Percentiles rank a stretch among this genome's conserved stretches.
Evolutionary conservation across 2,329 filamentous ascomycete genomes (phyloP).

Genomic region (Verticillium isaacii): DNA sequence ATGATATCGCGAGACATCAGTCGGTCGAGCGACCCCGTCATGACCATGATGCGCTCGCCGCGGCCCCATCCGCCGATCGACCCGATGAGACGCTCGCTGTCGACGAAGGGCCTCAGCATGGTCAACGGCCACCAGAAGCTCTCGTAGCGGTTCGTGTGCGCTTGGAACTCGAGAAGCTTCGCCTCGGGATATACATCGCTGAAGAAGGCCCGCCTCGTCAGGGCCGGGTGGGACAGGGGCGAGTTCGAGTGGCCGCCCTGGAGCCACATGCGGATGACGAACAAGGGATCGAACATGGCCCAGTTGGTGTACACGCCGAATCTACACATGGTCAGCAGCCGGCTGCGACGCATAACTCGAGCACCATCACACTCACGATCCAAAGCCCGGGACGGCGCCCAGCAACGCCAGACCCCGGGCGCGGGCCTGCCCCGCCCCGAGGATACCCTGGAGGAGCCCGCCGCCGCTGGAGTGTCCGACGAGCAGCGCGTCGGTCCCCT

Average conservation of each 20-base stretch:
- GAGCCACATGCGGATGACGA: conserved; percentile 37
- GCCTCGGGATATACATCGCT: conserved; percentile 32
- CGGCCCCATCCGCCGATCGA: conserved; percentile 24
- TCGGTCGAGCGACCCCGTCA: conserved; percentile 33
- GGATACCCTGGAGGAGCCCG: conserved; percentile 42
- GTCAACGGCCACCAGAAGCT: conserved; percentile 46
- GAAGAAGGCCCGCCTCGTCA: conserved; percentile 48
- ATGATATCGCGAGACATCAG: conserved; percentile 33
- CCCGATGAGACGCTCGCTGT: conserved; percentile 31
- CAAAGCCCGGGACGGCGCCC: conserved; percentile 42
- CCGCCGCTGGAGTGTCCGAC: conserved; percentile 49
- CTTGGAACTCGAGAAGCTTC: conserved; percentile 36
- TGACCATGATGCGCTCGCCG: conserved; percentile 29
- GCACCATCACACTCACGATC: conserved; percentile 31
- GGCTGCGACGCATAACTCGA: conserved; percentile 2
- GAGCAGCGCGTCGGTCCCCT: conserved; percentile 31
- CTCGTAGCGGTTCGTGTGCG: conserved; percentile 41
- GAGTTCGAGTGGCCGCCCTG: conserved; percentile 46
- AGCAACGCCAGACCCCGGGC: conserved; percentile 41
- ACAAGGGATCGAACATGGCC: conserved; percentile 41
- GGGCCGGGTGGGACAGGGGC: conserved; percentile 42
- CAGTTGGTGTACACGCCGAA: conserved; percentile 39
- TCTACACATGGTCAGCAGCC: conserved; percentile 12
- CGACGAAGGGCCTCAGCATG: conserved; percentile 39
- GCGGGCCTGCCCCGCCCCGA: conserved; percentile 32